Base-by-base conservation (phyloP, 2,329 filamentous ascomycete genomes). In the Epichloe elymi region DNA sequence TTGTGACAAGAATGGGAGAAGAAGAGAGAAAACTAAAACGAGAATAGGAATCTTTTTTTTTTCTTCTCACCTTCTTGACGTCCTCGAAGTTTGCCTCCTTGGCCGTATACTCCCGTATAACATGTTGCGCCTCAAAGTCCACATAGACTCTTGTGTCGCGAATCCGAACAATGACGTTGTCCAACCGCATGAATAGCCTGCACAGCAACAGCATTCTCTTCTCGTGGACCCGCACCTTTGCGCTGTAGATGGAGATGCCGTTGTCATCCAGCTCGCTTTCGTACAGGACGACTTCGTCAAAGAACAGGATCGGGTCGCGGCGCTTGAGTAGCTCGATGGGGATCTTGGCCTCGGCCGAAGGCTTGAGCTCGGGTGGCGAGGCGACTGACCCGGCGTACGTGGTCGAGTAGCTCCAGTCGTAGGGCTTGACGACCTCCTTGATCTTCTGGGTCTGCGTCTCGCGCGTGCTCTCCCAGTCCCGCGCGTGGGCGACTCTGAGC, bases 261-360 rank as follows among this genome's bases (percentile, higher is more conserved):
- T 98, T 98, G 67, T 98, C 93, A 54, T 95, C 93, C 45, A 98
- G 79, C 73, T 98, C 93, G 70, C 94, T 94, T 71, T 98, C 93
- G 66, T 95, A 98, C 46, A 98, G 76, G 60, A 96, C 82, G 39
- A 98, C 88, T 60, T 97, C 89, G 70, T 97, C 91, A 65, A 94
- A 95, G 75, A 97, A 96, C 5, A 95, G 71, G 57, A 98, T 98
- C 0, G 93, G 93, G 65, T 98, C 93, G 14, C 88, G 86, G 35
- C 87, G 80, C 65, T 85, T 88, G 48, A 98, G 78, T 41, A 97
- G 77, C 60, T 91, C 88, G 51, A 95, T 76, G 4, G 93, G 90
- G 55, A 98, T 93, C 51, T 75, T 60, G 50, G 66, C 65, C 4
- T 62, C 58, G 5, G 67, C 65, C 15, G 19, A 20, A 20, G n/a